Percentiles rank a stretch among this genome's conserved stretches.
These are phyloP conservation scores for Maudiozyma turicensis DNA, from an alignment of 805 yeast genomes.

Conservation along the genomic window DNA sequence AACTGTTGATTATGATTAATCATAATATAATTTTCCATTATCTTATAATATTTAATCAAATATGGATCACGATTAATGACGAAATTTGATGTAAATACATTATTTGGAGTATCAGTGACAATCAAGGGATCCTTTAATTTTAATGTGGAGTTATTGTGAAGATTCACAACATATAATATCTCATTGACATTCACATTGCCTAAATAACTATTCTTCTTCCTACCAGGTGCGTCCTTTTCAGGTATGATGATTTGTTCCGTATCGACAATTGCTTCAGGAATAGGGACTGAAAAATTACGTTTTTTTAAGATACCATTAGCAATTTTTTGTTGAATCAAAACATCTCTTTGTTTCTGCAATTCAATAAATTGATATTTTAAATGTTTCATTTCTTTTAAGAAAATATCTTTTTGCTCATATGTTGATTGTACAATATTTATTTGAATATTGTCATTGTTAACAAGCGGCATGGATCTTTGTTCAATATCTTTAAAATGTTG, in stretches of 20 bases:
- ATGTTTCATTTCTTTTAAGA: conserved; percentile 16
- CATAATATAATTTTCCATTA: conserved; percentile 9
- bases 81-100: conserved; percentile 11
- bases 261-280: not conserved
- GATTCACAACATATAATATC: not conserved
- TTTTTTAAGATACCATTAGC: not conserved
- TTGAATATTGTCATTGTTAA: conserved; percentile 4
- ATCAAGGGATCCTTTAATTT: conserved; percentile 2
- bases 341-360: conserved; percentile 5
- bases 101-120: conserved; percentile 10
- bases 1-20: conserved; percentile 8
- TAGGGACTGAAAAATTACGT: not conserved
- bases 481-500: not conserved
- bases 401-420: conserved; percentile 14
- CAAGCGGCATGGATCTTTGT: not conserved
- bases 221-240: too few relatives aligned
- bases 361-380: conserved; percentile 12
- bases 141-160: conserved; percentile 1
- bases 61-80: conserved; percentile 13
- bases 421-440: conserved; percentile 10
- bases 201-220: not conserved
- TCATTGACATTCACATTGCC: not conserved
- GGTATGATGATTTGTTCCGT: not conserved
- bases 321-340: not conserved
- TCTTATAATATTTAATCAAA: conserved; percentile 13